Evolutionary conservation across 2,329 filamentous ascomycete species (phyloP).

Genomic region (Sphaerulina populicola): DNA sequence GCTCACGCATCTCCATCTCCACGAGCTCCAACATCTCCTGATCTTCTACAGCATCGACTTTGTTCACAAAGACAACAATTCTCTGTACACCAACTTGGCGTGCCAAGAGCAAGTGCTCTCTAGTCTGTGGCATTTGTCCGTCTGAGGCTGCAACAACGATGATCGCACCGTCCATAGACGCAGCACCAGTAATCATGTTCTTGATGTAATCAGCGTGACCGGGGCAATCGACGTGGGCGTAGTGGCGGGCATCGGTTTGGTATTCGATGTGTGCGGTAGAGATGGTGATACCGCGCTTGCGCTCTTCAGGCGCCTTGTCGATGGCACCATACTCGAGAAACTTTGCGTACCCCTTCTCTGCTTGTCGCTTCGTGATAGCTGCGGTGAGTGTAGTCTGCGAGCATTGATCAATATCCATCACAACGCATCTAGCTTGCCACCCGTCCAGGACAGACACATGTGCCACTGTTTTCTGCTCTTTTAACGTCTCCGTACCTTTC

Average conservation of each 20-base stretch:
- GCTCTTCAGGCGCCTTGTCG: constrained; percentile 98
- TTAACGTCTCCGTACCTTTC: constrained; percentile 60
- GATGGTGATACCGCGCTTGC: constrained; percentile 99
- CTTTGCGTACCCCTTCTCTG: constrained; percentile 84
- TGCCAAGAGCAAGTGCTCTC: constrained; percentile 94
- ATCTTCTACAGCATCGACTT: constrained; percentile 94
- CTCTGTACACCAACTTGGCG: constrained; percentile 97
- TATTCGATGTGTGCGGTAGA: constrained; percentile 98
- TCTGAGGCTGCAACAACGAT: constrained; percentile 98
- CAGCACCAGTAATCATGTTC: constrained; percentile 99
- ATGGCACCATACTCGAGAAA: constrained; percentile 98
- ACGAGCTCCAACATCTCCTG: constrained; percentile 99
- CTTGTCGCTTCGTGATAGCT: constrained; percentile 96
- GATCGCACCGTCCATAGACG: constrained; percentile 98
- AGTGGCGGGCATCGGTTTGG: constrained; percentile 85
- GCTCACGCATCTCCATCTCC: constrained; percentile 99
- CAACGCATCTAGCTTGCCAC: not conserved
- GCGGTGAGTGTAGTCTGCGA: constrained; percentile 88
- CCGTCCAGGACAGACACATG: not conserved
- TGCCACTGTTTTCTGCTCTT: not conserved
- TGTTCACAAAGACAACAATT: constrained; percentile 99
- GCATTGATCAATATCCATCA: constrained; percentile 6
- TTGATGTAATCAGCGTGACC: constrained; percentile 99
- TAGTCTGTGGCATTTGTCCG: constrained; percentile 98
- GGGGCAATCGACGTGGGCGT: constrained; percentile 99